phyloP scores from a whole-genome alignment of 1,284 basidiomycete species.

The Tilletia walkeri region DNA sequence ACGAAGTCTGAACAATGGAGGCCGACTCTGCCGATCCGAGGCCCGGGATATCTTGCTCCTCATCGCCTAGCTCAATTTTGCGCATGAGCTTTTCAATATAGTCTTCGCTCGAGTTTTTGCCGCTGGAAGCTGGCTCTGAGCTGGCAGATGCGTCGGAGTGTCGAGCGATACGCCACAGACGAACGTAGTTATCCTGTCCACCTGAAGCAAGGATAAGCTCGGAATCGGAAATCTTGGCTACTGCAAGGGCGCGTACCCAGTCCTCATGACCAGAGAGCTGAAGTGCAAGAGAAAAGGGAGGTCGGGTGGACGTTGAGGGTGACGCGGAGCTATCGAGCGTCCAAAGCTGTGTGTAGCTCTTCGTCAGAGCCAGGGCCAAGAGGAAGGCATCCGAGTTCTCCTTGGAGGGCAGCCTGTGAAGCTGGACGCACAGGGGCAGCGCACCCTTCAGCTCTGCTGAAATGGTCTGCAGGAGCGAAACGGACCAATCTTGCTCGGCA shows the following conservation, averaged over 20 bases:
- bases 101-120: conserved; percentile 25
- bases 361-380: conserved; percentile 46
- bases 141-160: neutral
- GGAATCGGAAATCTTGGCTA: conserved; percentile 39
- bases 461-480: neutral
- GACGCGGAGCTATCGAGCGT: conserved; percentile 17
- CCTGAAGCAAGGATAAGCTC: conserved; percentile 44
- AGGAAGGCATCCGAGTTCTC: conserved; percentile 20
- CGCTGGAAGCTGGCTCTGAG: neutral
- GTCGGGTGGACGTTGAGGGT: neutral
- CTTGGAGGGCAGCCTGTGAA: conserved; percentile 31
- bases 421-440: conserved; percentile 47
- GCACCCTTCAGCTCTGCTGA: conserved; percentile 33
- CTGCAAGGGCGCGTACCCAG: conserved; percentile 44
- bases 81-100: conserved; percentile 46
- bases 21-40: no score
- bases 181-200: conserved; percentile 47
- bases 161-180: conserved; percentile 44
- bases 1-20: no score
- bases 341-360: conserved; percentile 41
- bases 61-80: conserved; percentile 34
- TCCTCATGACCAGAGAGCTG: conserved; percentile 50
- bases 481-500: neutral
- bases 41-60: neutral
- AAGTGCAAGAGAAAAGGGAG: conserved; percentile 32